Conservation (phyloP, 345 rosid genomes). For the Acer campestre region DNA sequence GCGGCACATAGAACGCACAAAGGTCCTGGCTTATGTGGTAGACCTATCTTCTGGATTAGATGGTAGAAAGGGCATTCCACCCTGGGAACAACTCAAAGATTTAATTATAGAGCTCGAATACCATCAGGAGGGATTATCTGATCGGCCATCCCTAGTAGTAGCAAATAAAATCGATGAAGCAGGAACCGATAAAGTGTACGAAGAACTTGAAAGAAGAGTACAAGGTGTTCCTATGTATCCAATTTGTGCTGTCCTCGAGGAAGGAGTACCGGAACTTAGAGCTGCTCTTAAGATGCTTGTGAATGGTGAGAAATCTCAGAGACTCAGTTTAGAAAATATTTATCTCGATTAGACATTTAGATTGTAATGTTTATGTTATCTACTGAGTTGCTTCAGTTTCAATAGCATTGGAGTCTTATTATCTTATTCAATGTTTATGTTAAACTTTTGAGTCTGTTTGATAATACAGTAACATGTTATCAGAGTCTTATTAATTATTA, state of each 20-base stretch:
- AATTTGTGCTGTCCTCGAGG: slow-evolving; percentile 80
- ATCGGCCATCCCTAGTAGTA: slow-evolving; percentile 70
- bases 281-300: slow-evolving; percentile 75
- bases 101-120: slow-evolving; percentile 76
- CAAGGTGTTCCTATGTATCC: slow-evolving; percentile 63
- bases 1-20: slow-evolving; percentile 92
- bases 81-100: slow-evolving; percentile 87
- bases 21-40: slow-evolving; percentile 87
- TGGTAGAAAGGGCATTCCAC: slow-evolving; percentile 68
- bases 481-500: no score
- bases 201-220: slow-evolving; percentile 69
- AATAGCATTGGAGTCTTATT: neutral
- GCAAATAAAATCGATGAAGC: slow-evolving; percentile 89
- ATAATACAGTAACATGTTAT: no score
- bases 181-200: slow-evolving; percentile 60
- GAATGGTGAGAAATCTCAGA: slow-evolving; percentile 38
- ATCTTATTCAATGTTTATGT: neutral
- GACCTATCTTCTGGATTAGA: slow-evolving; percentile 81
- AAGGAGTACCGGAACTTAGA: slow-evolving; percentile 81
- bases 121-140: slow-evolving; percentile 80
- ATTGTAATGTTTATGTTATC: neutral
- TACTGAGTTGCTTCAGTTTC: neutral
- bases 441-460: no score
- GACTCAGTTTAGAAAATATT: slow-evolving; percentile 52
- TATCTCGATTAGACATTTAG: slow-evolving; percentile 34